Base-by-base conservation (phyloP, 176 grass and related monocot species). In the Oryza australiensis region DNA sequence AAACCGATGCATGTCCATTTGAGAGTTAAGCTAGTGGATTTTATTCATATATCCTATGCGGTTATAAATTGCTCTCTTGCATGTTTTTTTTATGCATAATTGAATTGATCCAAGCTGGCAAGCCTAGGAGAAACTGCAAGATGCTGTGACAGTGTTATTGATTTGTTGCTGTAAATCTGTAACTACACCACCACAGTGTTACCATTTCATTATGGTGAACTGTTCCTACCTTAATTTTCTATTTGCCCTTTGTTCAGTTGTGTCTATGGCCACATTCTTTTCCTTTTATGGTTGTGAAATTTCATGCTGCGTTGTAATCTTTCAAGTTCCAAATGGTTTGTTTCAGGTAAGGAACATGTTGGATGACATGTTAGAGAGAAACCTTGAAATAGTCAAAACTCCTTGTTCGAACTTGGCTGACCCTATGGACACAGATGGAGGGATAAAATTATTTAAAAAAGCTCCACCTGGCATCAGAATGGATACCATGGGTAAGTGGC, bases 331-430 rank as follows among this genome's bases (percentile, higher is more conserved):
- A 78, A 57, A 66, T 72, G n/a, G 20, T 68, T 40, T 64, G 62
- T 81, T 28, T 87, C 86, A 98, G 95, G 88, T 89, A 59, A 86
- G 94, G 75, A 93, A 91, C 72, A 78, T 95, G 87, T 88, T 98
- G 81, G 84, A 98, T 65, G 79, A 98, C 57, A 83, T 94, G 80
- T 84, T 98, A 88, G 82, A 91, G 64, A 89, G 86, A 84, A 93
- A 66, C 70, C 83, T 94, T 7, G 87, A 94, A 88, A 89, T 98
- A 51, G 87, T 98, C 40, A 89, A 20, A 78, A 83, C 73, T 64
- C 75, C 88, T 7, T 85, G 78, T 68, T 57, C 30, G 2, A 66
- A 70, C 59, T 63, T 89, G 64, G 75, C 18, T 15, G 84, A 89
- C 9, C 74, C 76, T 73, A 74, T 29, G 15, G 81, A 87, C 87